Conservation (phyloP, 306 rosid genomes). For the Rubus parviflorus region DNA sequence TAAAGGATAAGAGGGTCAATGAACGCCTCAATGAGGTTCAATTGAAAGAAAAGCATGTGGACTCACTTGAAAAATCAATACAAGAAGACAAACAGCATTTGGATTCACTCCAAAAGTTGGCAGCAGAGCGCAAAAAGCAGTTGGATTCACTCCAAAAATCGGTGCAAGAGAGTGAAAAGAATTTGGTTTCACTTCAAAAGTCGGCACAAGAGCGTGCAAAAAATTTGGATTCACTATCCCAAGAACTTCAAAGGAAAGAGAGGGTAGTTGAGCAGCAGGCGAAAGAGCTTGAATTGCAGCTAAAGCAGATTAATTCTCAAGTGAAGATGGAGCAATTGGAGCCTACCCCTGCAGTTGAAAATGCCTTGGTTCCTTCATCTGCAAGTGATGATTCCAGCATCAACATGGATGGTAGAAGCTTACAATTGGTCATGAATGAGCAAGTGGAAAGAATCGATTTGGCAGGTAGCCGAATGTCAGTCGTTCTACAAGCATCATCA, state of each 20-base stretch:
- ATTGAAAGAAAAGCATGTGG: slow-evolving; percentile 9
- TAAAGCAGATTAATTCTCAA: slow-evolving; percentile 22
- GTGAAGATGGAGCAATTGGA: slow-evolving; percentile 23
- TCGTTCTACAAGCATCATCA: slow-evolving; percentile 31
- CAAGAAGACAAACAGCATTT: slow-evolving; percentile 15
- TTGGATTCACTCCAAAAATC: not conserved
- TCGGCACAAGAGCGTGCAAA: not conserved
- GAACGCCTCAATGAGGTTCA: slow-evolving; percentile 33
- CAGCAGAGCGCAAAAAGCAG: not conserved
- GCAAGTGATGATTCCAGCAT: not conserved
- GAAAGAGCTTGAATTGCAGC: slow-evolving; percentile 28
- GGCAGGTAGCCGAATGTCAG: slow-evolving; percentile 13
- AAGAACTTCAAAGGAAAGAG: slow-evolving; percentile 33
- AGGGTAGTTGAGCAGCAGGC: slow-evolving; percentile 22
- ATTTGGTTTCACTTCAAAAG: not conserved
- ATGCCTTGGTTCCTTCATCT: slow-evolving; percentile 1
- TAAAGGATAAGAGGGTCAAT: slow-evolving; percentile 10
- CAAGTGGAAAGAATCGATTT: slow-evolving; percentile 33
- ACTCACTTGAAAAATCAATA: not conserved
- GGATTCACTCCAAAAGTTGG: slow-evolving; percentile 11
- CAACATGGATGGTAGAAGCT: slow-evolving; percentile 21
- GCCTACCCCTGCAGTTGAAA: not conserved
- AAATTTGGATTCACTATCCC: not conserved
- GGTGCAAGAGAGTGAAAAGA: not conserved
- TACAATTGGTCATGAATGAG: slow-evolving; percentile 32